These are phyloP conservation scores for Naumovozyma dairenensis DNA, from an alignment of 805 yeast genomes.

Conservation along the genomic window DNA sequence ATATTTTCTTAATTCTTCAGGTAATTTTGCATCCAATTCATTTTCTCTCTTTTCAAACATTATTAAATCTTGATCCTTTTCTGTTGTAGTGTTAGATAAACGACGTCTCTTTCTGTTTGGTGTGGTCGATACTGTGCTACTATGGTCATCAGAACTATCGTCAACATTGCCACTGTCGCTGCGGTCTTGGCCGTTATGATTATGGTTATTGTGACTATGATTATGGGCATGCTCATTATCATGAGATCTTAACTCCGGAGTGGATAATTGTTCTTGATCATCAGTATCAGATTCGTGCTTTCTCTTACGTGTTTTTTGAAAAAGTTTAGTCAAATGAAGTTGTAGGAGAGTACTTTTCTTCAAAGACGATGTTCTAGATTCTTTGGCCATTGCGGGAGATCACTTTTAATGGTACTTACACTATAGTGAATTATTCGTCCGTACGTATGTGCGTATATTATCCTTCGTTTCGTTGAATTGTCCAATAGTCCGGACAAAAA, in stretches of 20 bases:
- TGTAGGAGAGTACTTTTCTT: constrained; percentile 22
- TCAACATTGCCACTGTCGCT: constrained; percentile 3
- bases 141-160: constrained; percentile 4
- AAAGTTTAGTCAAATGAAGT: constrained; percentile 28
- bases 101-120: constrained; percentile 17
- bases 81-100: constrained; percentile 14
- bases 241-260: no score
- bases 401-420: no score
- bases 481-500: no score
- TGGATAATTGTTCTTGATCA: neutral
- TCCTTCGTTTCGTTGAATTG: no score
- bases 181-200: constrained; percentile 4
- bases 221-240: no score
- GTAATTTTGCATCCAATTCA: constrained; percentile 52
- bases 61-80: neutral
- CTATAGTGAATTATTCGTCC: no score
- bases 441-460: no score
- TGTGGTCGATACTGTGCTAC: neutral
- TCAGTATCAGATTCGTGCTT: constrained; percentile 7
- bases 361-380: constrained; percentile 14
- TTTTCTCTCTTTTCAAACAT: constrained; percentile 39
- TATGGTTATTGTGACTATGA: no score
- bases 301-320: constrained; percentile 23
- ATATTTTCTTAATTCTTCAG: constrained; percentile 61
- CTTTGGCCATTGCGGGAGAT: no score